Evolutionary conservation across 1,284 basidiomycete genomes (phyloP), one percentile per base, ranked within the genome.

Genomic region (Trichosporon inkin): DNA sequence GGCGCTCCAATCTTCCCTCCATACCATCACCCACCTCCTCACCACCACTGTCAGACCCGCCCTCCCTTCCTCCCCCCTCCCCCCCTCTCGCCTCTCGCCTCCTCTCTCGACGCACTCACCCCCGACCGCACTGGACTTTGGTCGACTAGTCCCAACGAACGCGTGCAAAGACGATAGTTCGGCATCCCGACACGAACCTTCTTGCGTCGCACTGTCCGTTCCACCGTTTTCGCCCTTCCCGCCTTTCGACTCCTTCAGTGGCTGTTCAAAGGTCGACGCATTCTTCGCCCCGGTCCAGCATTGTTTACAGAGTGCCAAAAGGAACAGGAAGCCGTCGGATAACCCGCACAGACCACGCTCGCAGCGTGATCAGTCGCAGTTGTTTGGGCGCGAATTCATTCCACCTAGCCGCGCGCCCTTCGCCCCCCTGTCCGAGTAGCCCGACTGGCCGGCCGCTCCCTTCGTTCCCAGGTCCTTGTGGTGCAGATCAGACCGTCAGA

Each of bases 191-290:
- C 41, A 28, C 24, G 4, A 6, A 20, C 22, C 19, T 38, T 38
- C 36, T 10, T 38, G 11, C 36, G 36, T 38, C 36, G 36, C 36
- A 38, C 16, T n/a, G 36, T 13, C 41, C 24, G 41, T 44, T 20
- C 40, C 41, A 24, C 41, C 24, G 41, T 24, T 24, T 47, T 47
- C 41, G 41, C 20, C 41, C 41, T 47, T 28, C 22, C 20, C 41
- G 41, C 41, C 41, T 47, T 28, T 47, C 41, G 41, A 47, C 41
- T 47, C 41, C 41, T 47, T 47, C 11, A 47, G 41, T 47, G 41
- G 41, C 41, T 47, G 41, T 47, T 28, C 22, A 47, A 47, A 47
- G 41, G 41, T 16, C 41, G 22, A 47, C 41, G 41, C 41, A 24
- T 28, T 28, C 41, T 28, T 28, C 41, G 13, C 40, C 40, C 19